Base-by-base conservation (phyloP, 805 yeast species). In the Pichia nakasei region DNA sequence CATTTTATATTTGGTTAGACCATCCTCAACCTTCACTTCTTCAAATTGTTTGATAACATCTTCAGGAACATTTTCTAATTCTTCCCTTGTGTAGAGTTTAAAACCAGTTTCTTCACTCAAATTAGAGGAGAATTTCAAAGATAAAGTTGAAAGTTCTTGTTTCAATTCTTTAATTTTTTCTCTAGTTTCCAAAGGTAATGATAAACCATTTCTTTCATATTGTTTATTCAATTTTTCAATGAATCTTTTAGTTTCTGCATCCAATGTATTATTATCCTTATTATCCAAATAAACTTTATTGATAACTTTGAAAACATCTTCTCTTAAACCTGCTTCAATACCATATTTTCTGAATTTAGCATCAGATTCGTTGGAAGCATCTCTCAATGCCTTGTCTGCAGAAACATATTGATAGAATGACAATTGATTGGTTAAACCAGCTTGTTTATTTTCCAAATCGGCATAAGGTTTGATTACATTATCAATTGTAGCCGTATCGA, bases 331-430 rank as follows among this genome's bases (percentile, higher is more conserved):
- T 21, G 80, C 69, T 52, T 83, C 94, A 53, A 85, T 83, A 9
- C 70, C 64, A 51, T 68, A 74, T 39, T 78, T 73, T 42, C 75
- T 70, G 36, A 82, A 60, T 47, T 68, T 56, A 56, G 76, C 76
- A 49, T 80, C 83, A 0, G 85, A 81, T 47, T 73, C 65, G 37
- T 72, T 71, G 3, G 89, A 78, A 4, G 87, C 85, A 49, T 82
- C 85, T 55, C 96, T 72, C 27, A 83, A 57, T n/a, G 64, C 76
- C 54, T 79, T 75, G 49, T 73, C 69, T 19, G 77, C 54, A 3
- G 89, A 80, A 11, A 86, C 89, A 52, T 82, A 80, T 60, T 80
- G 86, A 55, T 78, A 80, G 57, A 86, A 85, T 18, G 80, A 67
- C 52, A 84, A 60, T 51, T 72, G 80, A 52, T 72, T 73, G 22